Conservation (phyloP, 352 stramenopile genomes). For the Phytophthora niederhauseri region DNA sequence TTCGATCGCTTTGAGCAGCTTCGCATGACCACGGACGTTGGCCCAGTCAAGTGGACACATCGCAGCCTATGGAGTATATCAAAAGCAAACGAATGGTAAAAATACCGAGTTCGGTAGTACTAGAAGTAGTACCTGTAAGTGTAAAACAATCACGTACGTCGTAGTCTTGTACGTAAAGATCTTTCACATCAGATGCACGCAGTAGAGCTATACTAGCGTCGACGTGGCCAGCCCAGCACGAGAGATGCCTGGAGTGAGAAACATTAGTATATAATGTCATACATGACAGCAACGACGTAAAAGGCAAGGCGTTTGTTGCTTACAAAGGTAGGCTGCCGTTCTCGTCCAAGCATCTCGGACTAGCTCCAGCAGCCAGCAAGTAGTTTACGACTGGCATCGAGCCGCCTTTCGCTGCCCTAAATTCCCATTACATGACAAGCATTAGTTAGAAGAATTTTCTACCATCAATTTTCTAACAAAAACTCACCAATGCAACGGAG, state of each 20-base stretch:
- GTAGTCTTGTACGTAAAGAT: slow-evolving; percentile 75
- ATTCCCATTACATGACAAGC: neutral
- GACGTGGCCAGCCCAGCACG: slow-evolving; percentile 71
- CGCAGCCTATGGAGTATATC: slow-evolving; percentile 14
- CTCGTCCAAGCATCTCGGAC: slow-evolving; percentile 58
- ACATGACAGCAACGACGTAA: neutral
- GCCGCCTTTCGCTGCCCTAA: slow-evolving; percentile 75
- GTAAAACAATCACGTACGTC: too few relatives aligned
- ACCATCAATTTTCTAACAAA: neutral
- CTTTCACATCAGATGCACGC: slow-evolving; percentile 50
- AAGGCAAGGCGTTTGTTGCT: neutral
- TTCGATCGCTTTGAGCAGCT: slow-evolving; percentile 58
- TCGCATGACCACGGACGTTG: slow-evolving; percentile 48
- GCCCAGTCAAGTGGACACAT: slow-evolving; percentile 65
- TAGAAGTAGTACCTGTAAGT: too few relatives aligned
- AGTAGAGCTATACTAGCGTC: slow-evolving; percentile 59
- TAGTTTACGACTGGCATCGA: slow-evolving; percentile 55
- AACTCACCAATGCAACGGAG: slow-evolving; percentile 67
- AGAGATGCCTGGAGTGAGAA: slow-evolving; percentile 49
- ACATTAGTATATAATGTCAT: too few relatives aligned
- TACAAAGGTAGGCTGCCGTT: slow-evolving; percentile 78
- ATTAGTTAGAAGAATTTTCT: neutral
- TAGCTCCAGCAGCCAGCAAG: slow-evolving; percentile 55
- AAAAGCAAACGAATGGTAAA: neutral
- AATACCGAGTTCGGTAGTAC: slow-evolving; percentile 17